Base-by-base conservation (phyloP, 441 rosid species). In the Mallotus repandus region DNA sequence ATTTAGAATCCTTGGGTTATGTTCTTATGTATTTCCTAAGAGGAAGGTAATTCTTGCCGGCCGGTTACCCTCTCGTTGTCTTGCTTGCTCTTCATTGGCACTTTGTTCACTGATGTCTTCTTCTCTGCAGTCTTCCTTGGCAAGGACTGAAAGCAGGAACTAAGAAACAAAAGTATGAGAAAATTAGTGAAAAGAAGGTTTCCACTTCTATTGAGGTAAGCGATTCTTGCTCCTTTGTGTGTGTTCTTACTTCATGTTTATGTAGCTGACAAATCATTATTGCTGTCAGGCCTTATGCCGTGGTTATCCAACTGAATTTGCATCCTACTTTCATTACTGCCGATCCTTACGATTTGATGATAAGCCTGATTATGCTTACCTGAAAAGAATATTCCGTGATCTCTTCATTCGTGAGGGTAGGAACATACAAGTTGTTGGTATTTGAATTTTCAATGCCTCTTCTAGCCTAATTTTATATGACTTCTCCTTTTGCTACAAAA, bases 401-500 rank as follows among this genome's bases (percentile, higher is more conserved):
- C 97, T 96, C 70, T 96, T 96, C 68, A 93, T 93, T 74, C 95
- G 97, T 0, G 99, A 95, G 89, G 99, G 99, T 95, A 72, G 71
- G 81, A 62, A 61, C 21, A 55, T 73, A n/a, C 2, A 12, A 53
- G 29, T 52, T 8, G 57, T 22, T 41, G 45, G 48, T 29, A 29
- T 61, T 29, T 29, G 32, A 29, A 29, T 61, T 49, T 19, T 57
- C 60, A 2, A 2, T 14, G 16, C 29, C 25, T 76, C 19, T 66
- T 18, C 49, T 67, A 32, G 49, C 46, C 16, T 72, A 9, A 6
- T 7, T 49, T 63, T 29, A 14, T 29, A 14, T 52, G 25, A 8
- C 32, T 46, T 43, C 11, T 41, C 0, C 16, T 16, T n/a, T 41
- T 19, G 13, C 48, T 14, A 1, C 16, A 55, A 54, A 66, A 43